Conservation (phyloP, 495 filamentous ascomycete genomes). For the Talaromyces liani region DNA sequence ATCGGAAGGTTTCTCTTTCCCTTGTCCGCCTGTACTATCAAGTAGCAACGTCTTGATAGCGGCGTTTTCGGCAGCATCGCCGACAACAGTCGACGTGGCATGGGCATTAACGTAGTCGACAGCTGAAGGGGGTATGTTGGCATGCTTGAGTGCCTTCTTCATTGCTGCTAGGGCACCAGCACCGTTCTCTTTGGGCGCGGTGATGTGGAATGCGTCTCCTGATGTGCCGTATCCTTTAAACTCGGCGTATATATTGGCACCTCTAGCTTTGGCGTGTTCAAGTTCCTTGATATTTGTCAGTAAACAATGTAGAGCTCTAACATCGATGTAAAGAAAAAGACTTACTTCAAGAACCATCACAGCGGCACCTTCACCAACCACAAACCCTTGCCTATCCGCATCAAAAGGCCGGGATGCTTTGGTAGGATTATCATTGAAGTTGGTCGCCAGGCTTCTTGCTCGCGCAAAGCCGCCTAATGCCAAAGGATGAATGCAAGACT, state of each 20-base stretch:
- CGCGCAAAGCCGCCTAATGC: conserved; percentile 87
- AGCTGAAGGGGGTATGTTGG: conserved; percentile 53
- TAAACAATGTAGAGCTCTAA: not conserved
- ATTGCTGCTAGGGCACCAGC: conserved; percentile 76
- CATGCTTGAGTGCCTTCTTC: conserved; percentile 73
- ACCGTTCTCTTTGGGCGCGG: conserved; percentile 75
- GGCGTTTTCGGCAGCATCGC: conserved; percentile 79
- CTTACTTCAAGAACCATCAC: conserved; percentile 73
- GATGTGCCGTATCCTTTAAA: conserved; percentile 81
- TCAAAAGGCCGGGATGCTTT: conserved; percentile 85
- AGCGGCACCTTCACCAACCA: conserved; percentile 87
- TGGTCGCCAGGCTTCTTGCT: conserved; percentile 75
- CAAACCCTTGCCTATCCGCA: conserved; percentile 72
- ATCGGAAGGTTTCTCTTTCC: conserved; percentile 49
- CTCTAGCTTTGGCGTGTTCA: conserved; percentile 73
- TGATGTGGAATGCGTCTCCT: conserved; percentile 87
- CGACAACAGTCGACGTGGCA: conserved; percentile 78
- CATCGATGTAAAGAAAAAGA: not conserved
- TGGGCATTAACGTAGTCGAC: conserved; percentile 97
- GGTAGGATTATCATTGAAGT: conserved; percentile 66
- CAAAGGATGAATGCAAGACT: conserved; percentile 93
- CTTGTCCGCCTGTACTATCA: conserved; percentile 46
- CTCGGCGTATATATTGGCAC: conserved; percentile 82
- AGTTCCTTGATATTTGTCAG: conserved; percentile 49
- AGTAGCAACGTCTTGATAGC: conserved; percentile 77